Conservation (phyloP, 306 rosid species). For the Urtica urens region DNA sequence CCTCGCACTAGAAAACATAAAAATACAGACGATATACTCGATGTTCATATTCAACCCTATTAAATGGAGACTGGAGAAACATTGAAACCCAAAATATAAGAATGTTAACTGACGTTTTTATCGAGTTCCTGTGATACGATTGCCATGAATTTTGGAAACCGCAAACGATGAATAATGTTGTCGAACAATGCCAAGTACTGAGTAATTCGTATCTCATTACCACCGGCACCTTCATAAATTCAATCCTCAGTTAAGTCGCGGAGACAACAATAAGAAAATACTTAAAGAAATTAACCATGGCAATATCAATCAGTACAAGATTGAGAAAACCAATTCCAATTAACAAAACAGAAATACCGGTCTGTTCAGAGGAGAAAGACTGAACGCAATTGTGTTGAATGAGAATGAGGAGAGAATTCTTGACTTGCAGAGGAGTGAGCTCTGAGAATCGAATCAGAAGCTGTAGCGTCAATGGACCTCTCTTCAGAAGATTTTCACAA, state of each 20-base stretch:
- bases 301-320: too few relatives aligned
- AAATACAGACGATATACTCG: too few relatives aligned
- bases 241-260: background rate
- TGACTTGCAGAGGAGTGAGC: conserved; percentile 49
- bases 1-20: conserved; percentile 40
- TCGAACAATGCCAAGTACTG: conserved; percentile 54
- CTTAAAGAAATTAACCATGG: background rate
- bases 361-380: conserved; percentile 28
- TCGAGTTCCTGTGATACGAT: conserved; percentile 39
- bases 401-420: conserved; percentile 68
- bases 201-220: conserved; percentile 22
- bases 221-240: conserved; percentile 25
- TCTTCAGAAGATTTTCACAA: conserved; percentile 47
- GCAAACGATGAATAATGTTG: conserved; percentile 64
- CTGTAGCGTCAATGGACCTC: conserved; percentile 42
- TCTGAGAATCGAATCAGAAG: conserved; percentile 43
- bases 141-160: conserved; percentile 70
- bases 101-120: conserved; percentile 51
- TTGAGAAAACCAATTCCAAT: too few relatives aligned
- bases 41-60: background rate
- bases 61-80: conserved; percentile 11
- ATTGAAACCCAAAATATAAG: conserved; percentile 1
- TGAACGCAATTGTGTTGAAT: conserved; percentile 88
- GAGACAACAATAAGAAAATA: background rate
- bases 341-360: conserved; percentile 9